Base-by-base conservation (phyloP, 345 rosid species). In the Acer saccharum region DNA sequence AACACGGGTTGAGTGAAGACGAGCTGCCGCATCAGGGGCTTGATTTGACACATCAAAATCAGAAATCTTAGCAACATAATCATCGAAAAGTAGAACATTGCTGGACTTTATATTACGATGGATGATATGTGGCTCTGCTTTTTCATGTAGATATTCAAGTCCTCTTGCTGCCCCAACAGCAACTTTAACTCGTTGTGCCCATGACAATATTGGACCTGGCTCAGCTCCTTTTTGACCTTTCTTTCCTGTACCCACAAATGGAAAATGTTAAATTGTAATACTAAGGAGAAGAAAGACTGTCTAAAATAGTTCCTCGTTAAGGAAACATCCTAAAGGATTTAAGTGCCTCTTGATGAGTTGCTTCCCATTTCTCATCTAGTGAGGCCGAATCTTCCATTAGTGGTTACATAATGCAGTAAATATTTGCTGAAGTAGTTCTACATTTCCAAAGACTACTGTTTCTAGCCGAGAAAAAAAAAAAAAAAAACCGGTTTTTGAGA, bases 21-120 rank as follows among this genome's bases (percentile, higher is more conserved):
- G 95, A 16, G 98, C 97, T 61, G 98, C 89, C 85, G 85, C 85
- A 82, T 93, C 98, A 64, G 97, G 98, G 74, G 97, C 94, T 88
- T 93, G 98, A 85, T 93, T 89, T 35, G 98, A 92, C 84, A 93
- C 85, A 85, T 95, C 97, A 64, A 95, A 95, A 84, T 95, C 98
- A 67, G 93, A 95, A 85, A 95, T 86, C 84, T 95, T 93, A 54
- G 98, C 97, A 75, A 88, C 92, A 82, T 90, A 92, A 73, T 92
- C 92, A 73, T 92, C 90, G 58, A 93, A 95, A 69, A 95, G 86
- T 75, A 93, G 86, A 20, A 95, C 86, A 75, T 93, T 95, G 87
- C 97, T 92, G 74, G 99, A 95, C 82, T 91, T 93, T 76, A 93
- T 89, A 82, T 89, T 97, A 7, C 98, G 93, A 82, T 95, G 99